Evolutionary conservation across 768 basidiomycete species (phyloP).

Genomic region (Mycena alexandri): DNA sequence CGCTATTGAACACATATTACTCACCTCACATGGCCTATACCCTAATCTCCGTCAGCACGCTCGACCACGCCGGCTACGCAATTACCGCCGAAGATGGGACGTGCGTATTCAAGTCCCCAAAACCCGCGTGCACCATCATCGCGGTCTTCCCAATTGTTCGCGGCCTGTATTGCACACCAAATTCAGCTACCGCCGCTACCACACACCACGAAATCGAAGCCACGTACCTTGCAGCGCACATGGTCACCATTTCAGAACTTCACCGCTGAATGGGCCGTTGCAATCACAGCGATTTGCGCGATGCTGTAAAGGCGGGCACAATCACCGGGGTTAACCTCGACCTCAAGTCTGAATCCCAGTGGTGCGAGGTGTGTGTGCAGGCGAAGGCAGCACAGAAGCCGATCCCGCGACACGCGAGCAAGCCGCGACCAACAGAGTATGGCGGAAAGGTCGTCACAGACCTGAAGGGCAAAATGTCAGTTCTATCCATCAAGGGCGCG

Average conservation of each 20-base stretch:
- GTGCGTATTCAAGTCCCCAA: background rate
- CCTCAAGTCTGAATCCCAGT: conserved; percentile 37
- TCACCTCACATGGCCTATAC: conserved; percentile 5
- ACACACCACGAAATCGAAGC: background rate
- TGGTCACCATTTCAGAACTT: conserved; percentile 45
- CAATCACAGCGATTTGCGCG: conserved; percentile 40
- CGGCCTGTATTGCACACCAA: conserved; percentile 43
- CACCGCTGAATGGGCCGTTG: conserved; percentile 53
- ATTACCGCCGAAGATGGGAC: background rate
- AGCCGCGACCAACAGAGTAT: conserved; percentile 25
- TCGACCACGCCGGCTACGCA: background rate
- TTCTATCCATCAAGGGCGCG: conserved; percentile 33
- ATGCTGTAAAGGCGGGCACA: conserved; percentile 43
- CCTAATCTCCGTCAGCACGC: too few species aligned
- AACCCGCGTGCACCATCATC: conserved; percentile 29
- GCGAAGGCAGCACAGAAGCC: conserved; percentile 38
- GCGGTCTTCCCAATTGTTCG: conserved; percentile 37
- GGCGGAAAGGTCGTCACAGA: conserved; percentile 41
- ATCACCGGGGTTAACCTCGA: conserved; percentile 48
- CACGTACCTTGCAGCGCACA: conserved; percentile 25
- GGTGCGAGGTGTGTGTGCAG: conserved; percentile 42
- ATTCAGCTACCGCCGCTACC: conserved; percentile 10
- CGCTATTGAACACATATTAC: conserved; percentile 1
- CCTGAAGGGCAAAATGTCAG: conserved; percentile 43
- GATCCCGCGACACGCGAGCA: conserved; percentile 22